These are phyloP conservation scores for Oryza glaberrima DNA, from an alignment of 176 grass and related monocot species.

Conservation along the genomic window DNA sequence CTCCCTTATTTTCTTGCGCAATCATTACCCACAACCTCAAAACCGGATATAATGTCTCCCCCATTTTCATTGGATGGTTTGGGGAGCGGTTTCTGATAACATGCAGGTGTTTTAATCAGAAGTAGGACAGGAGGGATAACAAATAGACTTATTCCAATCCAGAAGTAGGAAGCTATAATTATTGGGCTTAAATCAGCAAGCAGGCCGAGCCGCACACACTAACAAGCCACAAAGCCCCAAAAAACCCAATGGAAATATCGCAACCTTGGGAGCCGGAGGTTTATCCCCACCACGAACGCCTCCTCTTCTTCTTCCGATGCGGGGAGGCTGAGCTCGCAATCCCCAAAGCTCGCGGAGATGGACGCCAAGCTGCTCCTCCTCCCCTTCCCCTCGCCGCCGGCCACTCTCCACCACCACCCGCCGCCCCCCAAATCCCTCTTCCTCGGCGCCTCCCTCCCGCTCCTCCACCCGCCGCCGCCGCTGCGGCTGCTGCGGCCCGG, in stretches of 20 bases:
- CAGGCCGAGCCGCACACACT: background rate
- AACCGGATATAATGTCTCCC: too few relatives aligned
- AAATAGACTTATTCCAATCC: too few relatives aligned
- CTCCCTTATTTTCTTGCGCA: too few relatives aligned
- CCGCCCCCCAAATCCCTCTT: slow-evolving; percentile 51
- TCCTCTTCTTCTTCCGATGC: background rate
- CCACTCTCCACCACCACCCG: background rate
- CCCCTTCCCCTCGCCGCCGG: slow-evolving; percentile 46
- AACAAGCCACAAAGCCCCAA: background rate
- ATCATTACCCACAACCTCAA: too few relatives aligned
- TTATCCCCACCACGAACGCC: slow-evolving; percentile 37
- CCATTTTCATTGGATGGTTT: too few relatives aligned
- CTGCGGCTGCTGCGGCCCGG: slow-evolving; percentile 31
- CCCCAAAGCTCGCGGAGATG: slow-evolving; percentile 48
- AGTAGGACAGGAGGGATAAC: too few relatives aligned
- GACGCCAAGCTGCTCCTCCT: slow-evolving; percentile 66
- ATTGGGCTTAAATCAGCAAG: background rate
- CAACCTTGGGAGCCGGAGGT: slow-evolving; percentile 2
- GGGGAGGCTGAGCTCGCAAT: slow-evolving; percentile 32
- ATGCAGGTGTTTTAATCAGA: too few relatives aligned
- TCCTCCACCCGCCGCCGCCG: slow-evolving; percentile 19
- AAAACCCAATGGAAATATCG: slow-evolving; percentile 45
- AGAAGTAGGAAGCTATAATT: too few relatives aligned
- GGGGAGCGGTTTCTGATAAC: too few relatives aligned
- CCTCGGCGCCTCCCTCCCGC: slow-evolving; percentile 40